Percentiles rank a stretch among this genome's conserved stretches.
These are phyloP conservation scores for Annulohypoxylon maeteangense DNA, from an alignment of 495 filamentous ascomycete species.

Conservation along the genomic window DNA sequence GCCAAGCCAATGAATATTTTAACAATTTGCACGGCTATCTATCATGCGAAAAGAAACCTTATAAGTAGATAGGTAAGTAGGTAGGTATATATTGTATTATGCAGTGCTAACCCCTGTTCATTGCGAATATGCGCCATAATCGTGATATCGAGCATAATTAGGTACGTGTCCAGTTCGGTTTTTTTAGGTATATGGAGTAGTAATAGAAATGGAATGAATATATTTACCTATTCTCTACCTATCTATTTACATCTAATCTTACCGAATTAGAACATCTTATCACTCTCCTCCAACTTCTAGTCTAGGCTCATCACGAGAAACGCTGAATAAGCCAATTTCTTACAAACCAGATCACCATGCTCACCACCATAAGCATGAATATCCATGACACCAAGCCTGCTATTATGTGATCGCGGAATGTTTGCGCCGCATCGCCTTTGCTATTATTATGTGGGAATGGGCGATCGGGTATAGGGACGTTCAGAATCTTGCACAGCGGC, in stretches of 20 bases:
- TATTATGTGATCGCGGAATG: slow-evolving; percentile 39
- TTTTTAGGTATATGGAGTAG: background rate
- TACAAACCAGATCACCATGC: slow-evolving; percentile 38
- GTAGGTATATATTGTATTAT: too few species aligned
- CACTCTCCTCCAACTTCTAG: background rate
- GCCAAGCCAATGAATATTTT: too few species aligned
- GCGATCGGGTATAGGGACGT: slow-evolving; percentile 49
- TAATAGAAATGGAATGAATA: background rate
- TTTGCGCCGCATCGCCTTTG: slow-evolving; percentile 42
- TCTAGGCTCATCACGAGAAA: slow-evolving; percentile 21
- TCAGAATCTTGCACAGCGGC: slow-evolving; percentile 53
- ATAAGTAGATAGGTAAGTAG: too few species aligned
- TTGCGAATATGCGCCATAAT: too few species aligned
- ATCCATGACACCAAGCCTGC: slow-evolving; percentile 42
- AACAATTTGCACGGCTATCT: too few species aligned
- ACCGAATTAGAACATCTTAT: background rate
- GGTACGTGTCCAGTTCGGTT: background rate
- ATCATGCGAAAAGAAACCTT: too few species aligned
- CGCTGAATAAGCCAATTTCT: slow-evolving; percentile 25
- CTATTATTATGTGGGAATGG: slow-evolving; percentile 54
- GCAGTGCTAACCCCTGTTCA: too few species aligned
- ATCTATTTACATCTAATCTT: background rate
- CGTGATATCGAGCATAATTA: too few species aligned
- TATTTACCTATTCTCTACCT: background rate
- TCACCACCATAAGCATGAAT: slow-evolving; percentile 41